A percentile compares a stretch with the other conserved stretches of the same genome.
Evolutionary conservation across 1,284 basidiomycete species (phyloP).

Genomic region (Psilocybe mexicana): DNA sequence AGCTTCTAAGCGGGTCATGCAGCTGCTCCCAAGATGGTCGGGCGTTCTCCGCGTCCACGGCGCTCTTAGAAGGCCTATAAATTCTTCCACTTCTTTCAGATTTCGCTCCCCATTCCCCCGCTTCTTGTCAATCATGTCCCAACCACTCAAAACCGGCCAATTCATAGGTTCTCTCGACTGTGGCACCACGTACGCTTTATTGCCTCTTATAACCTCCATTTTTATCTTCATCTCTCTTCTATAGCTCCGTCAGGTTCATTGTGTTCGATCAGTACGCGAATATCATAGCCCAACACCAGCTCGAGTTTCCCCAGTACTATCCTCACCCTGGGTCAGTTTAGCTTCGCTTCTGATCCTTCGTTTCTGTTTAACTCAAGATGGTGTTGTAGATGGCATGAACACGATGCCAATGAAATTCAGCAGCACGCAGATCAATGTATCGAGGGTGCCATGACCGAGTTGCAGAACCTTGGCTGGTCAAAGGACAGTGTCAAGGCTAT

Average conservation of each 20-base stretch:
- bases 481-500: conserved; percentile 88
- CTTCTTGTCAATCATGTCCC: conserved; percentile 27
- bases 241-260: conserved; percentile 91
- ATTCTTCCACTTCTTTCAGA: conserved; percentile 13
- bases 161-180: conserved; percentile 91
- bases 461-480: conserved; percentile 77
- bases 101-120: conserved; percentile 13
- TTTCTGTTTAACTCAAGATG: conserved; percentile 1
- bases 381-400: conserved; percentile 85
- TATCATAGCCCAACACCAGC: conserved; percentile 85
- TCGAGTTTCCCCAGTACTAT: conserved; percentile 91
- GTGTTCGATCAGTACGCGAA: conserved; percentile 90
- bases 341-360: neutral
- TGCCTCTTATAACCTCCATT: conserved; percentile 1
- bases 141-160: conserved; percentile 56
- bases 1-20: conserved; percentile 10
- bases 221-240: conserved; percentile 7
- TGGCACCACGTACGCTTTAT: conserved; percentile 81
- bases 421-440: conserved; percentile 81
- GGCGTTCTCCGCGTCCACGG: conserved; percentile 15
- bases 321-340: conserved; percentile 76
- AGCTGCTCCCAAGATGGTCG: conserved; percentile 21
- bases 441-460: conserved; percentile 65
- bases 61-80: conserved; percentile 19
- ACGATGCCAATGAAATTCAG: conserved; percentile 87